Base-by-base conservation (phyloP, 257 asterid genomes). In the Gynochthodes officinalis region DNA sequence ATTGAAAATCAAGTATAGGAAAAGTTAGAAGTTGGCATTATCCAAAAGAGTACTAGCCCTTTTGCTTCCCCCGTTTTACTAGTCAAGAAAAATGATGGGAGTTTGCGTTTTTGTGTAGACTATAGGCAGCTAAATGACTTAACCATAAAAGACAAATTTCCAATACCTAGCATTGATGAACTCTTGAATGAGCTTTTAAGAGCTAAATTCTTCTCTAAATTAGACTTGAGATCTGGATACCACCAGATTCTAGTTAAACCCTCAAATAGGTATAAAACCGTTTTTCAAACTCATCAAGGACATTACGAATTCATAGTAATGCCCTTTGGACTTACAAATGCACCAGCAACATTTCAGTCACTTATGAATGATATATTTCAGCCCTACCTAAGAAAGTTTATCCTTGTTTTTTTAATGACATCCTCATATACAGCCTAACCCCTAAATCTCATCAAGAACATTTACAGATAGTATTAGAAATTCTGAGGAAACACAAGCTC, bases 61-160 rank as follows among this genome's bases (percentile, higher is more conserved):
- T 59, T 59, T 25, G 23, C 64, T 1, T 23, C 64, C 25, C 64
- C 39, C 9, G 33, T 59, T 7, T 23, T 59, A 7, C 7, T 59
- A 23, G 64, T 23, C 1, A 6, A n/a, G n/a, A n/a, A n/a, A n/a
- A n/a, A n/a, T n/a, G n/a, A n/a, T n/a, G n/a, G n/a, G n/a, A n/a
- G n/a, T n/a, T n/a, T n/a, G n/a, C n/a, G n/a, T n/a, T n/a, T n/a
- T n/a, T n/a, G n/a, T n/a, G n/a, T n/a, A n/a, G 42, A 37, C 6
- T 37, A 37, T 7, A 40, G 37, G 3, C 49, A 25, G 4, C 12
- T 73, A 4, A 73, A 73, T 13, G 42, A 18, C 0, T 4, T 64
- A n/a, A 73, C 71, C 0, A 63, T 63, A 28, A 73, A 73, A 15
- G 77, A 63, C 13, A 49, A 4, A 0, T 37, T 28, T 33, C 77